Evolutionary conservation across 768 basidiomycete genomes (phyloP).

Genomic region (Podaxis carcinomalis): DNA sequence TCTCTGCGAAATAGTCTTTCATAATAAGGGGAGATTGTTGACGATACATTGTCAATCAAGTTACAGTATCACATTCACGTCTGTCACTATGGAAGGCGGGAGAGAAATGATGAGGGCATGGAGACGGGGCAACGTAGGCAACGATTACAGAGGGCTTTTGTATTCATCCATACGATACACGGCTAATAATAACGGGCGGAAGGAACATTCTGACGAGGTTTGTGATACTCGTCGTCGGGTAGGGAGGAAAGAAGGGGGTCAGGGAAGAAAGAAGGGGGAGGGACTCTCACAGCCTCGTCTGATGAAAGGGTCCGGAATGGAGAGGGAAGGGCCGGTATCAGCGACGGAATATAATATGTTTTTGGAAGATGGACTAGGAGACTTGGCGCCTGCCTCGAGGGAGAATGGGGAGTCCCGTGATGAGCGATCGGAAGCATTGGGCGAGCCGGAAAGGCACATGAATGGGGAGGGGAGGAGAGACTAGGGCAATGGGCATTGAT

Average conservation of each 20-base stretch:
- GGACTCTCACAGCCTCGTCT: neutral
- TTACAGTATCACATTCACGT: neutral
- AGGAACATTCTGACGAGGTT: neutral
- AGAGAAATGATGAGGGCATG: neutral
- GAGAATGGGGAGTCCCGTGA: neutral
- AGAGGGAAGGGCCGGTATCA: neutral
- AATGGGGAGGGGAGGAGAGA: neutral
- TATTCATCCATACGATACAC: neutral
- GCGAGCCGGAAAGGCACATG: slow-evolving; percentile 2
- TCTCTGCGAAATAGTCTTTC: neutral
- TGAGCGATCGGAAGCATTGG: neutral
- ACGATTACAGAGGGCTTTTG: neutral
- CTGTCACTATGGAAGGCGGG: neutral
- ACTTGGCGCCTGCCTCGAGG: neutral
- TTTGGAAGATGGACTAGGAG: neutral
- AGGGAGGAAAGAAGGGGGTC: neutral
- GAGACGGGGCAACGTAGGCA: neutral
- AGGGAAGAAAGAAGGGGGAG: neutral
- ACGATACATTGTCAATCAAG: neutral
- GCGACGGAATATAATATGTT: neutral
- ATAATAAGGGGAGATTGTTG: neutral
- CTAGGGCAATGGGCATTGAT: slow-evolving; percentile 4
- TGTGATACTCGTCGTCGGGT: neutral
- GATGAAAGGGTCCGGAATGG: neutral
- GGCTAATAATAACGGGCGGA: neutral